phyloP scores from a whole-genome alignment of 257 asterid species.

The Mitragyna speciosa region DNA sequence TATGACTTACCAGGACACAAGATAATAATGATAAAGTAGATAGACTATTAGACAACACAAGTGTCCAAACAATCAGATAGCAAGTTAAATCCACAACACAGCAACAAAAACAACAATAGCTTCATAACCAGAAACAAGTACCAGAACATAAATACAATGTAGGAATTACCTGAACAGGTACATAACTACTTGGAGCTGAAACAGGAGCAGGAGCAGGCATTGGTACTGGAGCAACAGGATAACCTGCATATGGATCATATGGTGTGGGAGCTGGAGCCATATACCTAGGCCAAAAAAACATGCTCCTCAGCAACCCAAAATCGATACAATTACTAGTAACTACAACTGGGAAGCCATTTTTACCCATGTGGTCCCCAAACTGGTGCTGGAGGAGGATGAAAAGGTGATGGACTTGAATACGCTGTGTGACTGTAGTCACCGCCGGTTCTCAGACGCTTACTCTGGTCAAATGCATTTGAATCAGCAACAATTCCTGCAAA shows the following conservation, averaged over 20 bases:
- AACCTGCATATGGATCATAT: conserved; percentile 94
- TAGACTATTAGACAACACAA: not conserved
- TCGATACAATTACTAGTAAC: not conserved
- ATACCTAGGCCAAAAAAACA: conserved; percentile 50
- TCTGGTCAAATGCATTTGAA: conserved; percentile 85
- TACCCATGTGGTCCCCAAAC: conserved; percentile 98
- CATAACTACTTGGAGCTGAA: conserved; percentile 90
- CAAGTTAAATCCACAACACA: not conserved
- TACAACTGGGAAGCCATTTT: not conserved
- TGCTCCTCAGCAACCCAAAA: not conserved
- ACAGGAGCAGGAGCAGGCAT: conserved; percentile 90
- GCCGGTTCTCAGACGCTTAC: conserved; percentile 93
- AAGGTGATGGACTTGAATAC: conserved; percentile 90
- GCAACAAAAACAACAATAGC: not conserved
- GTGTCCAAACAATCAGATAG: not conserved
- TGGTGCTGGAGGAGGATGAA: conserved; percentile 91
- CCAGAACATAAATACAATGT: not conserved
- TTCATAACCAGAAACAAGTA: not conserved
- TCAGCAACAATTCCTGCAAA: conserved; percentile 72
- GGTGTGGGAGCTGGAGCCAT: conserved; percentile 92
- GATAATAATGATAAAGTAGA: not conserved
- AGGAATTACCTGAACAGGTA: conserved; percentile 77
- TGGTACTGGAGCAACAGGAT: conserved; percentile 77
- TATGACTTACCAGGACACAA: not conserved
- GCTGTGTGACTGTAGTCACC: conserved; percentile 87